These are phyloP conservation scores for Sparassis latifolia DNA, from an alignment of 1,284 basidiomycete genomes.

Conservation along the genomic window DNA sequence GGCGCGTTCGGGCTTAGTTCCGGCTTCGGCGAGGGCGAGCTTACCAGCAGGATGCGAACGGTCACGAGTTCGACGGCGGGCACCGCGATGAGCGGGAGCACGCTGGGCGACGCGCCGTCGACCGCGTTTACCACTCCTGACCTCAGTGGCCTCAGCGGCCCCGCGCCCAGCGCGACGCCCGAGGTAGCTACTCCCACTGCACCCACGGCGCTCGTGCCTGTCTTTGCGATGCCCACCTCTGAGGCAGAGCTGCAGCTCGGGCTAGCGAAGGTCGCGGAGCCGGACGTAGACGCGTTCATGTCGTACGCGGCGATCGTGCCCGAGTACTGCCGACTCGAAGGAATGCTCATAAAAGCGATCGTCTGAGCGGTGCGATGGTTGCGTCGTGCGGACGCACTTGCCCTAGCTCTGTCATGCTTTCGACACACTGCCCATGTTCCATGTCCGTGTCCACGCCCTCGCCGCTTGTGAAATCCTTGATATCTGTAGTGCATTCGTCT, in stretches of 20 bases:
- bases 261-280: conserved; percentile 73
- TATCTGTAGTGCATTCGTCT: neutral
- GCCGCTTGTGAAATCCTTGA: neutral
- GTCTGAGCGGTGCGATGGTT: conserved; percentile 28
- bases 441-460: neutral
- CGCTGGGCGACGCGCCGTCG: conserved; percentile 32
- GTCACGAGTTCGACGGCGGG: conserved; percentile 46
- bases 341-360: conserved; percentile 61
- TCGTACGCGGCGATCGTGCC: conserved; percentile 79
- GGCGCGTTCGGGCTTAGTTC: neutral
- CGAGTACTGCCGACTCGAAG: conserved; percentile 71
- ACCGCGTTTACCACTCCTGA: conserved; percentile 65
- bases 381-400: conserved; percentile 9
- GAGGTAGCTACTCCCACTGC: conserved; percentile 14
- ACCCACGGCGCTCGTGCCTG: conserved; percentile 57
- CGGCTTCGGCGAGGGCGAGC: conserved; percentile 26
- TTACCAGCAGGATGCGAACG: conserved; percentile 32
- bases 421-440: neutral
- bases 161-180: conserved; percentile 25
- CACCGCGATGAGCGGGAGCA: conserved; percentile 31
- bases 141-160: conserved; percentile 27
- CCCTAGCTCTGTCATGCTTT: neutral
- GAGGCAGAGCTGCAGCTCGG: conserved; percentile 70
- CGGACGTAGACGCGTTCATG: conserved; percentile 77
- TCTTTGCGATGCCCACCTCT: conserved; percentile 59